Conservation (phyloP, 129 eudicot genomes). For the Arctium lappa region DNA sequence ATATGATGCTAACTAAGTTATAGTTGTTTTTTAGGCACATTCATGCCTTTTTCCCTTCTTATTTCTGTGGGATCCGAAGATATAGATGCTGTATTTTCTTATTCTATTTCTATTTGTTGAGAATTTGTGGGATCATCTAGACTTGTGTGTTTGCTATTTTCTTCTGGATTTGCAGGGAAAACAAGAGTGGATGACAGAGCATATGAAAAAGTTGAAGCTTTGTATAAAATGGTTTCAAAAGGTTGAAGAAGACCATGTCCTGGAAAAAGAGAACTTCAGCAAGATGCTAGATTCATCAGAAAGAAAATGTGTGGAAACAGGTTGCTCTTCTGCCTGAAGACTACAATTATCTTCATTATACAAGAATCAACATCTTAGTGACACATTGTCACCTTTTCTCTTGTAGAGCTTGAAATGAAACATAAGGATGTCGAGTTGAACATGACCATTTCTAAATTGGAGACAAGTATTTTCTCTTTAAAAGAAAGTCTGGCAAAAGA, state of each 20-base stretch:
- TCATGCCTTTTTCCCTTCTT: too few species aligned
- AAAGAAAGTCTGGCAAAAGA: conserved; percentile 47
- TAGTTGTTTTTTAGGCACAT: too few species aligned
- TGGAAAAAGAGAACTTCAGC: conserved; percentile 41
- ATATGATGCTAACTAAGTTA: too few species aligned
- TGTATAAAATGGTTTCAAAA: conserved; percentile 58
- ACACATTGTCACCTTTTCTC: not conserved
- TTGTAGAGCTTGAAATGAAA: conserved; percentile 42
- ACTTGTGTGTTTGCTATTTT: not conserved
- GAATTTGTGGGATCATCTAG: not conserved
- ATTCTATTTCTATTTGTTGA: not conserved
- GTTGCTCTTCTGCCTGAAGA: conserved; percentile 15
- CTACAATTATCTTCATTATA: not conserved
- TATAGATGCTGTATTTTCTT: too few species aligned
- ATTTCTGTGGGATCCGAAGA: too few species aligned
- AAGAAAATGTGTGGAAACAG: conserved; percentile 37
- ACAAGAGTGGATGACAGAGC: conserved; percentile 37
- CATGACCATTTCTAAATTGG: conserved; percentile 35
- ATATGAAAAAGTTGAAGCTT: conserved; percentile 38
- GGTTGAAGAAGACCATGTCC: conserved; percentile 33
- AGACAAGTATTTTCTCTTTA: conserved; percentile 22
- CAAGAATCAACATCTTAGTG: not conserved
- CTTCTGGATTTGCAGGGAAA: conserved; percentile 29
- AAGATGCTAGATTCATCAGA: conserved; percentile 39
- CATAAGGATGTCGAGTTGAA: conserved; percentile 50